A percentile compares a stretch with the other conserved stretches of the same genome.
These are phyloP conservation scores for Pterocarpus macrocarpus DNA, from an alignment of 306 rosid genomes.

Conservation along the genomic window DNA sequence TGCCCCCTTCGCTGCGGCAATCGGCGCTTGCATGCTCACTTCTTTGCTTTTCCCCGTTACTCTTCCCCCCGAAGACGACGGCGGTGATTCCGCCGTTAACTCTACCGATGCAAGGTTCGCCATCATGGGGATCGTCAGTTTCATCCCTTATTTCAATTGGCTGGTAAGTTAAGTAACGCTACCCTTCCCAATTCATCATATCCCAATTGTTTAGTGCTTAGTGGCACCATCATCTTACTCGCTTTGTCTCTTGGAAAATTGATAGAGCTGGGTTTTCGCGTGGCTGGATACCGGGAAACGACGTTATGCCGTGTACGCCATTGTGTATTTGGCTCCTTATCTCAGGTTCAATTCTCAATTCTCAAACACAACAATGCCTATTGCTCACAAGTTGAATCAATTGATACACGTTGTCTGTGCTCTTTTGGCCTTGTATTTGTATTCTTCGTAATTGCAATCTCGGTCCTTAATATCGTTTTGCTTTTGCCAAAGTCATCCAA, in stretches of 20 bases:
- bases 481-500: background rate
- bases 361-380: background rate
- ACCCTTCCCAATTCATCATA: too few relatives aligned
- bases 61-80: constrained; percentile 52
- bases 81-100: constrained; percentile 60
- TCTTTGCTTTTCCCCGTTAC: constrained; percentile 72
- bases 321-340: constrained; percentile 87
- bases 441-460: background rate
- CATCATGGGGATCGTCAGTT: constrained; percentile 81
- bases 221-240: background rate
- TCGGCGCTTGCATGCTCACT: constrained; percentile 83
- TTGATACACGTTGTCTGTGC: too few relatives aligned
- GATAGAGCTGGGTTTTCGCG: constrained; percentile 93
- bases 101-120: constrained; percentile 78
- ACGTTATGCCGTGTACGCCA: constrained; percentile 80
- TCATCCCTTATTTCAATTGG: constrained; percentile 99
- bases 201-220: background rate
- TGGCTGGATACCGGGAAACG: constrained; percentile 85
- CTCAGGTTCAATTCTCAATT: constrained; percentile 61
- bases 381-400: background rate
- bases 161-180: constrained; percentile 56
- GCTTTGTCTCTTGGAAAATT: constrained; percentile 13
- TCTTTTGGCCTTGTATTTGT: background rate
- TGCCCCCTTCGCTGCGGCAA: constrained; percentile 83
- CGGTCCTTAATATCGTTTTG: background rate